Evolutionary conservation across 2,329 filamentous ascomycete genomes (phyloP), one percentile per base, ranked within the genome.

Genomic region (Microsporum canis): DNA sequence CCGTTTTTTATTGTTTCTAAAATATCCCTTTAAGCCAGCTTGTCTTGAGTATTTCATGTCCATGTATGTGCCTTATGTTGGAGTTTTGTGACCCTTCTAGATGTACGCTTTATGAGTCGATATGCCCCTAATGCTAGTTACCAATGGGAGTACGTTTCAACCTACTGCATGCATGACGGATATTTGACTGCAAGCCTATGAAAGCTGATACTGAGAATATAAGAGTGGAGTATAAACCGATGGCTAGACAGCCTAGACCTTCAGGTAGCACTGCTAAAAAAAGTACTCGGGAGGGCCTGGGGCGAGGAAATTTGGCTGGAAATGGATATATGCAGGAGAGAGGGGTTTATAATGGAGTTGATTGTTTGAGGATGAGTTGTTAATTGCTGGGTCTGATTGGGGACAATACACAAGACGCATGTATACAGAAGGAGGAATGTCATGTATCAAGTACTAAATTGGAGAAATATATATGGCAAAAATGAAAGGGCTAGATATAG

Each of bases 1-100:
- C 56, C 10, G 60, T 65, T 64, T 58, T 41, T 62, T 56, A 61
- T 61, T 41, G 61, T 63, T 64, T 57, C 62, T 59, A 49, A 53
- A n/a, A 43, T 43, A 43, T 31, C 60, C 61, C 45, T 61, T 61
- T 63, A 57, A 17, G 60, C 57, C 51, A 34, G 17, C 38, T 29
- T 3, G 14, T 33, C 36, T 49, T 36, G 27, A 23, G 36, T 56
- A 5, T 61, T 27, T 23, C 33, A 33, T 58, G n/a, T 53, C n/a
- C n/a, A 23, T 36, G n/a, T 49, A 23, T 36, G n/a, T 49, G 1
- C 43, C 34, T 59, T 61, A n/a, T 59, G 3, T 59, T 59, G 36
- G 12, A 7, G 33, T 17, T 31, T 34, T 53, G 5, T 17, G 49
- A 27, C 27, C 27, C 17, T 23, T 12, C 49, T 14, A 33, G 49